A percentile compares a stretch with the other conserved stretches of the same genome.
Evolutionary conservation across 805 yeast species (phyloP).

Genomic region (Jamesozyma lodderae): DNA sequence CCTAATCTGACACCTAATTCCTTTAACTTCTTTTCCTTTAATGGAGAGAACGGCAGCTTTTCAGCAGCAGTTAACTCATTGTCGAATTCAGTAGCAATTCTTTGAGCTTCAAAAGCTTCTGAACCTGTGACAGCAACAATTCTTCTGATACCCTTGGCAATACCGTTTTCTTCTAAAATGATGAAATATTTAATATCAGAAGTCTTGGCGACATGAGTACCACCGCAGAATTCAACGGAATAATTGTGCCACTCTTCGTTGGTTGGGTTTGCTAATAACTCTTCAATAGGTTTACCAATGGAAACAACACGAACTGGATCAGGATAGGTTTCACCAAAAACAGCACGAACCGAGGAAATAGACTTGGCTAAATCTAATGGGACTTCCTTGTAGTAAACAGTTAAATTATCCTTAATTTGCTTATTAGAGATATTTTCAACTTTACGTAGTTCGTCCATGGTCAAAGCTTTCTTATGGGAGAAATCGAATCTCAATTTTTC

Average conservation of each 20-base stretch:
- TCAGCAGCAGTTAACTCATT: constrained; percentile 50
- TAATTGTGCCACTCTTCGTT: constrained; percentile 66
- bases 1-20: constrained; percentile 78
- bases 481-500: constrained; percentile 95
- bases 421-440: constrained; percentile 71
- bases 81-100: constrained; percentile 66
- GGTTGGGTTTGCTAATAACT: constrained; percentile 59
- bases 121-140: constrained; percentile 93
- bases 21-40: constrained; percentile 75
- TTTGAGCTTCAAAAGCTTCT: constrained; percentile 85
- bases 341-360: constrained; percentile 88
- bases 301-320: constrained; percentile 98
- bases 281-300: constrained; percentile 85
- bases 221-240: constrained; percentile 97
- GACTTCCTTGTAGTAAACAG: constrained; percentile 79
- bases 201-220: constrained; percentile 91
- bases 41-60: constrained; percentile 59
- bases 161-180: constrained; percentile 89
- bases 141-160: constrained; percentile 97
- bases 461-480: constrained; percentile 80
- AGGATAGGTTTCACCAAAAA: constrained; percentile 97
- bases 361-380: constrained; percentile 60
- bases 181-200: constrained; percentile 89
- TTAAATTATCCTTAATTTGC: constrained; percentile 58
- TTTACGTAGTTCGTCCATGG: constrained; percentile 57